These are phyloP conservation scores for Strobilomyces dryophilus DNA, from an alignment of 768 basidiomycete genomes.

Conservation along the genomic window DNA sequence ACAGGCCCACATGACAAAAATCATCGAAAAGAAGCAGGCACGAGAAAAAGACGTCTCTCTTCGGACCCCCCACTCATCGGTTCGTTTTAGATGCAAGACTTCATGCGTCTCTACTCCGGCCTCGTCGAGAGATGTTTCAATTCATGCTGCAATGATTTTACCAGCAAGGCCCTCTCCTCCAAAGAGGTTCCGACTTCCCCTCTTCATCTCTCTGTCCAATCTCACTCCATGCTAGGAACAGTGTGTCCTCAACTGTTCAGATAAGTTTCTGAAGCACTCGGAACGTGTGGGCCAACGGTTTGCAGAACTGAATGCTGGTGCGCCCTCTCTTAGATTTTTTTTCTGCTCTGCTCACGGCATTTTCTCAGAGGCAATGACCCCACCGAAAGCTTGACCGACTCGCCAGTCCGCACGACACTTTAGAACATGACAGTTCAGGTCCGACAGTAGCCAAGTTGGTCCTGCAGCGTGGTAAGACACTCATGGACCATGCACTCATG, in stretches of 20 bases:
- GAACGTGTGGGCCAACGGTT: slow-evolving; percentile 91
- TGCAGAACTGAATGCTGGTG: slow-evolving; percentile 89
- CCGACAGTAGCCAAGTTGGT: slow-evolving; percentile 5
- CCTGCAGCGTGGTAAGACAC: slow-evolving; percentile 11
- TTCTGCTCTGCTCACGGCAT: background rate
- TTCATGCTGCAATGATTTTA: slow-evolving; percentile 94
- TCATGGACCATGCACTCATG: slow-evolving; percentile 8
- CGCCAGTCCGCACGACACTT: background rate
- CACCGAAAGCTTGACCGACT: slow-evolving; percentile 26
- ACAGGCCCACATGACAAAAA: slow-evolving; percentile 91
- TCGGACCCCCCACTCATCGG: slow-evolving; percentile 4
- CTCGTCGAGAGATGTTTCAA: slow-evolving; percentile 96
- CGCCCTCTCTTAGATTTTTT: slow-evolving; percentile 24
- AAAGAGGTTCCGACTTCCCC: slow-evolving; percentile 66
- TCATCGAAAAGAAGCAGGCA: slow-evolving; percentile 97
- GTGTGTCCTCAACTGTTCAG: slow-evolving; percentile 90
- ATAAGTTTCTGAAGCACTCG: slow-evolving; percentile 97
- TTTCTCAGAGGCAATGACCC: slow-evolving; percentile 29
- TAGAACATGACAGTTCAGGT: background rate
- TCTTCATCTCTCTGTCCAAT: background rate
- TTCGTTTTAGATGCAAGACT: slow-evolving; percentile 90
- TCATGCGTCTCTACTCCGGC: slow-evolving; percentile 89
- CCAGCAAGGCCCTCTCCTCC: slow-evolving; percentile 85
- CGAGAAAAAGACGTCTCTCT: slow-evolving; percentile 18
- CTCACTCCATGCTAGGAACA: slow-evolving; percentile 53